These are phyloP conservation scores for Austroboletus novae-zelandiae DNA, from an alignment of 1,284 basidiomycete species.

Conservation along the genomic window DNA sequence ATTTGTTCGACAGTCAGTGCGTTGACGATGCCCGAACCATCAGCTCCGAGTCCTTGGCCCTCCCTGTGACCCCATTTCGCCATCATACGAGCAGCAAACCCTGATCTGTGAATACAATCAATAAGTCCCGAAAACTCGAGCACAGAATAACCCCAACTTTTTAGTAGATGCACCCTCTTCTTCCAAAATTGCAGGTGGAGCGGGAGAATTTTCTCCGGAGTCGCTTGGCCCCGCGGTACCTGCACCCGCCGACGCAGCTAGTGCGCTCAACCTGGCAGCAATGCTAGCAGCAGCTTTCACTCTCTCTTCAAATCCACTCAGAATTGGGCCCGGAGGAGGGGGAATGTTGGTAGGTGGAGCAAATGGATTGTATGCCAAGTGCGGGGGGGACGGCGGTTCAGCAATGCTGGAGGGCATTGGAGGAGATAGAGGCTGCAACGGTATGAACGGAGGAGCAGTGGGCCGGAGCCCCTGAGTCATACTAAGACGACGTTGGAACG, in stretches of 20 bases:
- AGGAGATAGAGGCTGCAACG: constrained; percentile 12
- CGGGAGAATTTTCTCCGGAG: constrained; percentile 15
- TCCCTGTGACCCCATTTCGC: constrained; percentile 94
- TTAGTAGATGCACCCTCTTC: constrained; percentile 29
- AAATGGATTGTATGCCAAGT: constrained; percentile 64
- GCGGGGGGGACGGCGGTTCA: constrained; percentile 43
- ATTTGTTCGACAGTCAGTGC: constrained; percentile 81
- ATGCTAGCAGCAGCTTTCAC: constrained; percentile 79
- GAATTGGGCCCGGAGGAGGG: constrained; percentile 49
- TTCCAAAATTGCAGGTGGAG: constrained; percentile 17
- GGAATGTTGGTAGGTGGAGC: constrained; percentile 58
- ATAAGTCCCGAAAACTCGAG: background rate
- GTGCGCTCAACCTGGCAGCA: constrained; percentile 65
- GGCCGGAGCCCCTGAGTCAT: constrained; percentile 43
- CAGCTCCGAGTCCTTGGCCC: constrained; percentile 85
- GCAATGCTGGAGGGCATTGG: constrained; percentile 15
- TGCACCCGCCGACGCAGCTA: constrained; percentile 42
- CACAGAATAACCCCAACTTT: constrained; percentile 29
- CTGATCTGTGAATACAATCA: constrained; percentile 43
- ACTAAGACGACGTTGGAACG: constrained; percentile 59
- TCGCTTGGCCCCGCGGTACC: constrained; percentile 13
- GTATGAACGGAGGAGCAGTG: constrained; percentile 18
- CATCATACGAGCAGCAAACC: constrained; percentile 80
- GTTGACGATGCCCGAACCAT: constrained; percentile 83
- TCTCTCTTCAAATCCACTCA: constrained; percentile 56